A percentile compares a stretch with the other conserved stretches of the same genome.
These are phyloP conservation scores for Aspergillus leporis DNA, from an alignment of 495 filamentous ascomycete species.

Conservation along the genomic window DNA sequence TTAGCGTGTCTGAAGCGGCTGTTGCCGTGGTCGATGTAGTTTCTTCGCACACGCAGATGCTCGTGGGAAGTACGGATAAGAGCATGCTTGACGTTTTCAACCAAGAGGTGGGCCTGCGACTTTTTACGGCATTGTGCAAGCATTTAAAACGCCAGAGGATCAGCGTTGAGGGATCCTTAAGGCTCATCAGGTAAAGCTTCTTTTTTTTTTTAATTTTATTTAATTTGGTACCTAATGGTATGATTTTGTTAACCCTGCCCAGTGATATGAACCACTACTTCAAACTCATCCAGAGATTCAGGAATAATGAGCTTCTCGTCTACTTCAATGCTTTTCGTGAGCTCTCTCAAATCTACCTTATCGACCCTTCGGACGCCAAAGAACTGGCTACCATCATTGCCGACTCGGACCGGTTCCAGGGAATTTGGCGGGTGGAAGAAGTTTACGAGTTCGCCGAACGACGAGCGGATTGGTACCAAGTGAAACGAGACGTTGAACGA, in stretches of 20 bases:
- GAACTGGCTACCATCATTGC: slow-evolving; percentile 95
- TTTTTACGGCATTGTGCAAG: slow-evolving; percentile 90
- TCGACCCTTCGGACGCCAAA: slow-evolving; percentile 84
- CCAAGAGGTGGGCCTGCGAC: slow-evolving; percentile 90
- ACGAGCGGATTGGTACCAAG: slow-evolving; percentile 89
- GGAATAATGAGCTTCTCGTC: slow-evolving; percentile 76
- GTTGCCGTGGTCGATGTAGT: slow-evolving; percentile 79
- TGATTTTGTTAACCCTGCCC: slow-evolving; percentile 13
- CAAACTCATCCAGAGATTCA: slow-evolving; percentile 75
- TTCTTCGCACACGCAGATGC: slow-evolving; percentile 83
- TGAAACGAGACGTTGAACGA: slow-evolving; percentile 85
- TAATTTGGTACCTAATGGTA: background rate
- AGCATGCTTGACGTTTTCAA: slow-evolving; percentile 98
- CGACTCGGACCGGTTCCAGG: slow-evolving; percentile 83
- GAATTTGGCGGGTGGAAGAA: slow-evolving; percentile 92
- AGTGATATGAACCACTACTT: slow-evolving; percentile 95
- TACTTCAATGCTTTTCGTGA: slow-evolving; percentile 94
- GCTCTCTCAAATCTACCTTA: slow-evolving; percentile 92
- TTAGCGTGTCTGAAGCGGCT: slow-evolving; percentile 80
- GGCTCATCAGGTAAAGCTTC: slow-evolving; percentile 72
- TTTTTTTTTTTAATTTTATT: too few species aligned
- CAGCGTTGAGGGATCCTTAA: slow-evolving; percentile 84
- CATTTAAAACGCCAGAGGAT: slow-evolving; percentile 96
- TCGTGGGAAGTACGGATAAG: slow-evolving; percentile 92
- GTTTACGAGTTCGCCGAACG: slow-evolving; percentile 96